Conservation (phyloP, 768 basidiomycete genomes). For the Xanthoconium stramineum region DNA sequence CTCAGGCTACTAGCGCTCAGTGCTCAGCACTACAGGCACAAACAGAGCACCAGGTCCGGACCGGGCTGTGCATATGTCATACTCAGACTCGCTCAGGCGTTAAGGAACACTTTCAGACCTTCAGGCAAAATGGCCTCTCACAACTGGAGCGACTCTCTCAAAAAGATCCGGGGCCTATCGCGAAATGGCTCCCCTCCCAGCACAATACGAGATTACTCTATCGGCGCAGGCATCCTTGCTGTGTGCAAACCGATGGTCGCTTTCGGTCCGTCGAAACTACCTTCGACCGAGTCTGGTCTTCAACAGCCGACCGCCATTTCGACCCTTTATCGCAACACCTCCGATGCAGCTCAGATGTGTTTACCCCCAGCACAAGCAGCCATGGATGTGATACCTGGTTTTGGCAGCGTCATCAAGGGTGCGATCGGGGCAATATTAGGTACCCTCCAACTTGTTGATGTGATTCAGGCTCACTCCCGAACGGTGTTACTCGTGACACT, state of each 20-base stretch:
- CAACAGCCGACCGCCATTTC: background rate
- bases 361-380: background rate
- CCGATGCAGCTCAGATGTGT: background rate
- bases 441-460: slow-evolving; percentile 3
- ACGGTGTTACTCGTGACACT: background rate
- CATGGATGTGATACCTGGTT: background rate
- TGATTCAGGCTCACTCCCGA: background rate
- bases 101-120: too few relatives aligned
- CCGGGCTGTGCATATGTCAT: too few relatives aligned
- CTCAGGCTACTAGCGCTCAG: too few relatives aligned
- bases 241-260: background rate
- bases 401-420: background rate
- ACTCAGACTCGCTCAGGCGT: too few relatives aligned
- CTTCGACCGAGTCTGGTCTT: background rate
- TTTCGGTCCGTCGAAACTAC: background rate
- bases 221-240: background rate
- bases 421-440: background rate
- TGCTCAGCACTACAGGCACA: too few relatives aligned
- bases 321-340: background rate
- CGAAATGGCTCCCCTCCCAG: background rate
- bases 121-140: too few relatives aligned
- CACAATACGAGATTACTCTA: background rate
- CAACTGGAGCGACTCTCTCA: background rate
- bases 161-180: background rate
- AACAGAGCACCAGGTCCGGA: too few relatives aligned